Percentiles rank a stretch among this genome's conserved stretches.
phyloP scores from a whole-genome alignment of 2,329 filamentous ascomycete species.

The Colletotrichum sp. region DNA sequence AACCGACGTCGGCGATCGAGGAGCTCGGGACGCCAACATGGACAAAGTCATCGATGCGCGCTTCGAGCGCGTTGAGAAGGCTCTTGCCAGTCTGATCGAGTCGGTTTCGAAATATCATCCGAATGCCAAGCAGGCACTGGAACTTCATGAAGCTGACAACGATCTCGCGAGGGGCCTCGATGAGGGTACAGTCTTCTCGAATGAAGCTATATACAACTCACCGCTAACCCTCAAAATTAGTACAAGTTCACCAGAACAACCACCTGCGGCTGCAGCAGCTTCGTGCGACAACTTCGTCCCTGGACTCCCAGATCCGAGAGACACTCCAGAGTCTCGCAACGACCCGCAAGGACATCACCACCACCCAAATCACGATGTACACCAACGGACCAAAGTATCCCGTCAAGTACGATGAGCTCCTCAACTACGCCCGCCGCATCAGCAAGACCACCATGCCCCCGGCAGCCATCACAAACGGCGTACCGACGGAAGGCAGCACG shows the following conservation, averaged over 20 bases:
- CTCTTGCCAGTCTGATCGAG: conserved; percentile 73
- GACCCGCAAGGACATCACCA: conserved; percentile 75
- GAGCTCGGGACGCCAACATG: conserved; percentile 47
- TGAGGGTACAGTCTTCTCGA: conserved; percentile 53
- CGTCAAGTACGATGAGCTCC: conserved; percentile 75
- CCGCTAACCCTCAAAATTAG: conserved; percentile 39
- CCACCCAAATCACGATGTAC: conserved; percentile 63
- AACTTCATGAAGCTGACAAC: conserved; percentile 74
- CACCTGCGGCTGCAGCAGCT: conserved; percentile 71
- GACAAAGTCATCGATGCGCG: conserved; percentile 65
- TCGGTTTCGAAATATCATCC: conserved; percentile 86
- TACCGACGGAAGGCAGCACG: conserved; percentile 25
- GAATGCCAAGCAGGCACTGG: conserved; percentile 68
- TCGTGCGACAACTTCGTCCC: conserved; percentile 66
- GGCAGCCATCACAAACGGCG: conserved; percentile 51
- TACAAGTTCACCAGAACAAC: conserved; percentile 79
- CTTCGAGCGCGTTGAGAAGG: conserved; percentile 71
- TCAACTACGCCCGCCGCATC: conserved; percentile 80
- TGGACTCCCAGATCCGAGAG: conserved; percentile 76
- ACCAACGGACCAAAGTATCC: conserved; percentile 55
- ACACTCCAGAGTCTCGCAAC: conserved; percentile 73
- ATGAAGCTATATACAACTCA: background rate
- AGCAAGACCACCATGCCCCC: conserved; percentile 80
- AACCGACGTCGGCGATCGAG: background rate
- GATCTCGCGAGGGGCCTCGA: conserved; percentile 71